These are phyloP conservation scores for Salix udensis DNA, from an alignment of 345 rosid genomes.

Conservation along the genomic window DNA sequence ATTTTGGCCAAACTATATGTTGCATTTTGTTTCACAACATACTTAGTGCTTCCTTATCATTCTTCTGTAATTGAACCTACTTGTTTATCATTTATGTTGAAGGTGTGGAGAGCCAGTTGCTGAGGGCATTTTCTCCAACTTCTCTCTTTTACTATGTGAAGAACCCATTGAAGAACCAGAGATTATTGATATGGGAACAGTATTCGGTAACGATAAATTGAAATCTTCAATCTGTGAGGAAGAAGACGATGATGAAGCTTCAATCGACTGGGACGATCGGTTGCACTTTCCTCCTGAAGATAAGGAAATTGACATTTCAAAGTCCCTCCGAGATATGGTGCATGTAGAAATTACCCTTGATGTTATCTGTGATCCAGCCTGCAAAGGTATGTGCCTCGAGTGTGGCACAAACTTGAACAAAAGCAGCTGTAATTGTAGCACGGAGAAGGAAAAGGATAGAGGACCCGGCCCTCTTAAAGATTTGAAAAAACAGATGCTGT, in stretches of 20 bases:
- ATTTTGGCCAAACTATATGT: too few relatives aligned
- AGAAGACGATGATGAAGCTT: constrained; percentile 49
- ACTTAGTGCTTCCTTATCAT: neutral
- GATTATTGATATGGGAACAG: constrained; percentile 47
- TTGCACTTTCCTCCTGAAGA: constrained; percentile 62
- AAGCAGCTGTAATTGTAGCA: constrained; percentile 53
- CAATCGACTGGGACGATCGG: constrained; percentile 76
- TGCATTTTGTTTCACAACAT: too few relatives aligned
- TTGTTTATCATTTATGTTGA: constrained; percentile 9
- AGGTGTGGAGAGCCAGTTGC: constrained; percentile 79
- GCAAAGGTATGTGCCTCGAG: constrained; percentile 75
- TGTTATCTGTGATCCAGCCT: constrained; percentile 59
- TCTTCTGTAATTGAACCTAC: neutral
- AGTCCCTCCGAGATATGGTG: constrained; percentile 73
- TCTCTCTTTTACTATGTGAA: constrained; percentile 62
- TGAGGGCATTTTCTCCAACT: constrained; percentile 67
- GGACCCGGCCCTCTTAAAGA: constrained; percentile 63
- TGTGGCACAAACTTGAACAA: constrained; percentile 76
- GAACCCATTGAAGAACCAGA: constrained; percentile 73
- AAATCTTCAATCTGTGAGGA: constrained; percentile 16
- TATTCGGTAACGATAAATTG: constrained; percentile 35
- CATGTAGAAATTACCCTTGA: constrained; percentile 69
- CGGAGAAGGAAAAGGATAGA: constrained; percentile 41
- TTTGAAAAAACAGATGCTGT: constrained; percentile 59
- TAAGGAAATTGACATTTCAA: constrained; percentile 76